Percentiles rank a stretch among this genome's conserved stretches.
These are phyloP conservation scores for Oryza glumipatula DNA, from an alignment of 176 grass and related monocot genomes.

Conservation along the genomic window DNA sequence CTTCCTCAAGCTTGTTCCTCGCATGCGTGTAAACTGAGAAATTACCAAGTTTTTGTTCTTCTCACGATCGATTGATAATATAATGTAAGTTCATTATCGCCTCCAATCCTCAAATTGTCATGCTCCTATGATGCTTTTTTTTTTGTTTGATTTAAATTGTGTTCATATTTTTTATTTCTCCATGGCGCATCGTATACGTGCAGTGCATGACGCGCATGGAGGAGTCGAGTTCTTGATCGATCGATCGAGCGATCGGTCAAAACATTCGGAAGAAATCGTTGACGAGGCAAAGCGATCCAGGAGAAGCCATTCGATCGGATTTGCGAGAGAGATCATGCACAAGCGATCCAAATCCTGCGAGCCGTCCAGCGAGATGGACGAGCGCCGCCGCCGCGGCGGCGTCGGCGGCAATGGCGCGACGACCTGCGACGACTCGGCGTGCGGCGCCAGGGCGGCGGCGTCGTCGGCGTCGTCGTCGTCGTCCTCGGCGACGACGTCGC, in stretches of 20 bases:
- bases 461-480: not conserved
- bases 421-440: constrained; percentile 52
- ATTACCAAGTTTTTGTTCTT: not conserved
- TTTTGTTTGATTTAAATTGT: not conserved
- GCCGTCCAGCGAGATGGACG: constrained; percentile 42
- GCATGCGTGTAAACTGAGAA: not conserved
- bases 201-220: constrained; percentile 45
- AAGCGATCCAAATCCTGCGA: constrained; percentile 56
- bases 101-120: not conserved
- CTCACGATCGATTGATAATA: not conserved
- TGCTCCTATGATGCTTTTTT: not conserved
- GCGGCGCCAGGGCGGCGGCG: constrained; percentile 26
- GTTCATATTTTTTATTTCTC: not conserved
- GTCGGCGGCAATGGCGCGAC: constrained; percentile 24
- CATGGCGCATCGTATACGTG: not conserved
- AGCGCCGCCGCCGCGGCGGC: not conserved
- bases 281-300: not conserved
- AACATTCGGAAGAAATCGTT: constrained; percentile 14
- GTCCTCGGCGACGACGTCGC: constrained; percentile 37
- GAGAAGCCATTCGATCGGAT: not conserved
- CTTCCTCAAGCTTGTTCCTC: constrained; percentile 37
- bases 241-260: constrained; percentile 37
- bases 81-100: not conserved
- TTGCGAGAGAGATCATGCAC: constrained; percentile 22
- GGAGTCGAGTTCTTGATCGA: constrained; percentile 36